Base-by-base conservation (phyloP, 108 stramenopile genomes). In the Fragilaria crotonensis region DNA sequence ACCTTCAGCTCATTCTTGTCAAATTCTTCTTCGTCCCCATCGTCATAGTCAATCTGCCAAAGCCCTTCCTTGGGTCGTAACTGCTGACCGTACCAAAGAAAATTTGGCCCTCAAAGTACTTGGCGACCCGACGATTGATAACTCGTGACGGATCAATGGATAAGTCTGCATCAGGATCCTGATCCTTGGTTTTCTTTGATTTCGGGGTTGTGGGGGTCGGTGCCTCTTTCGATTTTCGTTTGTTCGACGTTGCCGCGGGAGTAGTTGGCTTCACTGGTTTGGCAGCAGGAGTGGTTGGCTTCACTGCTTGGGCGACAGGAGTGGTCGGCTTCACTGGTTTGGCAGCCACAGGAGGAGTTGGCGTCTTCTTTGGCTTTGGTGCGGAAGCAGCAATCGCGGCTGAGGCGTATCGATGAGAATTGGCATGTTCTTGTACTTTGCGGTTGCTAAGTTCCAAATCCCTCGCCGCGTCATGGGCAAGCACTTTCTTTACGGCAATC, bases 31-130 rank as follows among this genome's bases (percentile, higher is more conserved):
- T 52, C 63, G 64, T 79, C 81, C 19, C 73, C 84, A 55, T 82
- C 84, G 54, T 82, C 80, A 33, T 82, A 85, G 1, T 62, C 62
- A 51, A 85, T 50, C 41, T 73, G 53, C 84, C 84, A 85, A 36
- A 68, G 71, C 27, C 52, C 51, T 41, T 41, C 36, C 7, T 41
- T 41, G 28, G 71, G 41, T 66, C 60, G 48, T 71, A 80, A 20
- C 45, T 29, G 11, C 30, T 60, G 52, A 85, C 59, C 22, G 69
- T 82, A 17, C 84, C 84, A 65, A 71, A 80, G 54, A 62, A 84
- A n/a, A 70, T 26, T 19, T 45, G 63, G n/a, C 61, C 73, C n/a
- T 68, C 68, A 72, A 80, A 78, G 41, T 64, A 57, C 48, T 83
- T 83, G 44, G 78, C 71, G 4, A 83, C 64, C 33, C 78, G 60